Conservation (phyloP, 2,329 filamentous ascomycete genomes). For the Cordyceps militaris region DNA sequence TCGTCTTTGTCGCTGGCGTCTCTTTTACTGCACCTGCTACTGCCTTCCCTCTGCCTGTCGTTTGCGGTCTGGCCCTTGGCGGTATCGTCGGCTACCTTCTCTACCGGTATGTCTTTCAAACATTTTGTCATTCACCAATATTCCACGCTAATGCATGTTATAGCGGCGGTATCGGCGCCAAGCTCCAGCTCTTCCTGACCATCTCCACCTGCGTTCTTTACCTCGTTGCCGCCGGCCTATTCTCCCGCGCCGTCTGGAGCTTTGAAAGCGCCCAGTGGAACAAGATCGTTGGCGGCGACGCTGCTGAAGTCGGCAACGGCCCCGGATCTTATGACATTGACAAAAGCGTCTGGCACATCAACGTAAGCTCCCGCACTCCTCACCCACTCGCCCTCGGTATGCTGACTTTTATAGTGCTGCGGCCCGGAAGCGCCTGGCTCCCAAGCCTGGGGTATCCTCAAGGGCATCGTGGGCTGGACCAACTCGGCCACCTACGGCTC, state of each 20-base stretch:
- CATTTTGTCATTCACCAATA: not conserved
- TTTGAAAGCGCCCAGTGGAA: constrained; percentile 67
- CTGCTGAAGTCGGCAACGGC: constrained; percentile 45
- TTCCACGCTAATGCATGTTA: not conserved
- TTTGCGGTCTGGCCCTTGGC: constrained; percentile 65
- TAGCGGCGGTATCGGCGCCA: constrained; percentile 37
- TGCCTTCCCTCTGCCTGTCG: constrained; percentile 69
- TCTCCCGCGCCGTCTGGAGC: constrained; percentile 69
- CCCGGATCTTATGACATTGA: constrained; percentile 74
- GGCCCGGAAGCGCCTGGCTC: constrained; percentile 65
- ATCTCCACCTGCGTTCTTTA: constrained; percentile 77
- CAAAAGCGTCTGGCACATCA: constrained; percentile 75
- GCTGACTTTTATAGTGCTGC: constrained; percentile 55
- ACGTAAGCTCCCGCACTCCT: constrained; percentile 40
- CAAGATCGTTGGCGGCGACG: constrained; percentile 52
- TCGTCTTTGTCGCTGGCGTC: constrained; percentile 81
- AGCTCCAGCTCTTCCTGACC: constrained; percentile 68
- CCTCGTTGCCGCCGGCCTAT: constrained; percentile 74
- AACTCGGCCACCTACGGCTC: constrained; percentile 86
- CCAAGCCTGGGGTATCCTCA: constrained; percentile 81
- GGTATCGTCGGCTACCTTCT: constrained; percentile 62
- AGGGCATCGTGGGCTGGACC: constrained; percentile 77
- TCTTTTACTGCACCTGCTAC: constrained; percentile 67
- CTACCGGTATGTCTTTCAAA: constrained; percentile 64
- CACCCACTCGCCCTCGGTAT: constrained; percentile 7